These are phyloP conservation scores for Aspergillus pseudotamarii DNA, from an alignment of 2,329 filamentous ascomycete genomes.

Conservation along the genomic window DNA sequence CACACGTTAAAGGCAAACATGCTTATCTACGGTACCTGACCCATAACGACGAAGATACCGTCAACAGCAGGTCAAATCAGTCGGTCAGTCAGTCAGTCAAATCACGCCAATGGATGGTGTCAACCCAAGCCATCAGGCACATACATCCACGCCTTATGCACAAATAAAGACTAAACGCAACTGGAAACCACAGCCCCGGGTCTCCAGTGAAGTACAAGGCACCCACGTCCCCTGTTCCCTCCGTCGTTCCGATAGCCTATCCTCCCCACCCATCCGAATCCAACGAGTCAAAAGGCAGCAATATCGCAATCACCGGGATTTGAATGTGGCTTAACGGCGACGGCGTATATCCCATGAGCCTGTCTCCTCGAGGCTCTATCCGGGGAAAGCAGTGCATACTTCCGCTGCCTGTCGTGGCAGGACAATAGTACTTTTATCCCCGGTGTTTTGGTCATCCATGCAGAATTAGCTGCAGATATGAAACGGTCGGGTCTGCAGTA, in stretches of 20 bases:
- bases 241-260: neutral
- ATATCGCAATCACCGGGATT: neutral
- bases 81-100: neutral
- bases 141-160: neutral
- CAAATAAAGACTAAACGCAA: neutral
- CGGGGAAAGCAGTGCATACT: neutral
- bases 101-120: neutral
- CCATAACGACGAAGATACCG: neutral
- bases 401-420: neutral
- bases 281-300: neutral
- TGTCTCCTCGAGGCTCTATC: neutral
- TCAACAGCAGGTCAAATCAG: neutral
- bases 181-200: neutral
- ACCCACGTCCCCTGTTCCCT: neutral
- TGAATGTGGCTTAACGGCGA: neutral
- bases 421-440: neutral
- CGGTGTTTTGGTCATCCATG: neutral
- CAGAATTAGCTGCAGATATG: slow-evolving; percentile 1
- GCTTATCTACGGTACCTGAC: neutral
- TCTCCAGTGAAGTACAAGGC: neutral
- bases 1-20: neutral
- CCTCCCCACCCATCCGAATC: neutral
- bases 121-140: neutral
- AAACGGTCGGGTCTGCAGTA: slow-evolving; percentile 1
- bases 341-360: neutral